Conservation (phyloP, 2,329 filamentous ascomycete species). For the Penicillium sp. region DNA sequence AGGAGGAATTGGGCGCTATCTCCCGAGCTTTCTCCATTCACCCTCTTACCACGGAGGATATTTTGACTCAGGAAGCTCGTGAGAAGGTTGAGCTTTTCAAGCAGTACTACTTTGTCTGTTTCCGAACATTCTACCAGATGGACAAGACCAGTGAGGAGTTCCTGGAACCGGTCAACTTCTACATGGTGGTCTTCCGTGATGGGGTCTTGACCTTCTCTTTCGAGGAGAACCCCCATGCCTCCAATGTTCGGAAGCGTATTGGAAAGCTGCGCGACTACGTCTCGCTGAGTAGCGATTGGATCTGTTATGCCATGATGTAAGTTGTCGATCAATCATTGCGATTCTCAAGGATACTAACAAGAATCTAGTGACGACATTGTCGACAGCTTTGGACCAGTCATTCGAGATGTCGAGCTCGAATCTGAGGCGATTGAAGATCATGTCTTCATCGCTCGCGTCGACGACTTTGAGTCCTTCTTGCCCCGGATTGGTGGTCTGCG, state of each 20-base stretch:
- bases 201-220: constrained; percentile 95
- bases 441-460: constrained; percentile 86
- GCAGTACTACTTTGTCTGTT: constrained; percentile 97
- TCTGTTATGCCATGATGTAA: constrained; percentile 96
- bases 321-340: constrained; percentile 34
- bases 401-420: constrained; percentile 81
- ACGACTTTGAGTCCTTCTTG: constrained; percentile 85
- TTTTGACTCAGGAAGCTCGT: constrained; percentile 88
- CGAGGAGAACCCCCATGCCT: constrained; percentile 79
- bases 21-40: constrained; percentile 96
- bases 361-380: constrained; percentile 84
- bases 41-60: constrained; percentile 93
- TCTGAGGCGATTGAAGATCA: constrained; percentile 94
- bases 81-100: constrained; percentile 99
- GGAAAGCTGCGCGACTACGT: constrained; percentile 92
- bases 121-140: constrained; percentile 86
- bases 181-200: constrained; percentile 94
- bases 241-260: constrained; percentile 88
- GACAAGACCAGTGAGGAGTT: constrained; percentile 78
- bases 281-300: constrained; percentile 93
- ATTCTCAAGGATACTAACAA: constrained; percentile 1
- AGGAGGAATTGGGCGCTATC: constrained; percentile 82
- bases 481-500: constrained; percentile 85
- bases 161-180: constrained; percentile 92
- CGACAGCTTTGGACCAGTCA: constrained; percentile 88